These are phyloP conservation scores for Fagopyrum tataricum DNA, from an alignment of 148 eudicot species.

Conservation along the genomic window DNA sequence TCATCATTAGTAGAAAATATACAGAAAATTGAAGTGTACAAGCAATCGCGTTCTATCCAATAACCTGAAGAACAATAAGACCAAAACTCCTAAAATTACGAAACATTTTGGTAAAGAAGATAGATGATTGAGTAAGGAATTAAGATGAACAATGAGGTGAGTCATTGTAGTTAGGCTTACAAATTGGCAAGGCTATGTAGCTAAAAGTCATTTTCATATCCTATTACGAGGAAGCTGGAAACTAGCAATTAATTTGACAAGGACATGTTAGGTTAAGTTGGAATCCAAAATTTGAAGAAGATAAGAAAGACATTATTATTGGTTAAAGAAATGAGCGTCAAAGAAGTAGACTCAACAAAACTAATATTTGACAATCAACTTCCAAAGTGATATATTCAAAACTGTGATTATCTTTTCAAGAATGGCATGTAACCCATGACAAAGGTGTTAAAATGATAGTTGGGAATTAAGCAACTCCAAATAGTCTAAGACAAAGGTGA, in stretches of 20 bases:
- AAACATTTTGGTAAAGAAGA: too few species aligned
- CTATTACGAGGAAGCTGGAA: neutral
- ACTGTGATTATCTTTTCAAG: neutral
- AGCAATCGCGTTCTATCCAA: too few species aligned
- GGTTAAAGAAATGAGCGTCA: neutral
- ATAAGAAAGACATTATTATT: neutral
- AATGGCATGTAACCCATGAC: neutral
- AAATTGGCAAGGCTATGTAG: too few species aligned
- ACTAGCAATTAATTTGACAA: neutral
- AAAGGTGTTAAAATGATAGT: neutral
- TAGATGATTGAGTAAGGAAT: too few species aligned
- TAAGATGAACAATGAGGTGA: too few species aligned
- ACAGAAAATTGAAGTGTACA: too few species aligned
- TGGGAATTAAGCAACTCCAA: neutral
- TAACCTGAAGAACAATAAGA: too few species aligned
- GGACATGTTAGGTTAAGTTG: constrained; percentile 1
- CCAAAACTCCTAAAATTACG: too few species aligned
- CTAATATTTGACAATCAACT: neutral
- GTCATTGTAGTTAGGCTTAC: too few species aligned
- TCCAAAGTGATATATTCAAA: neutral
- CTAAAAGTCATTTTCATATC: constrained; percentile 1
- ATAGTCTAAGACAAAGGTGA: too few species aligned
- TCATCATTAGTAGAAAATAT: too few species aligned
- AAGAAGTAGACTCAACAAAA: neutral
- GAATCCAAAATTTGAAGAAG: neutral